These are phyloP conservation scores for Alopecurus myosuroides DNA, from an alignment of 176 grass and related monocot genomes.

Conservation along the genomic window DNA sequence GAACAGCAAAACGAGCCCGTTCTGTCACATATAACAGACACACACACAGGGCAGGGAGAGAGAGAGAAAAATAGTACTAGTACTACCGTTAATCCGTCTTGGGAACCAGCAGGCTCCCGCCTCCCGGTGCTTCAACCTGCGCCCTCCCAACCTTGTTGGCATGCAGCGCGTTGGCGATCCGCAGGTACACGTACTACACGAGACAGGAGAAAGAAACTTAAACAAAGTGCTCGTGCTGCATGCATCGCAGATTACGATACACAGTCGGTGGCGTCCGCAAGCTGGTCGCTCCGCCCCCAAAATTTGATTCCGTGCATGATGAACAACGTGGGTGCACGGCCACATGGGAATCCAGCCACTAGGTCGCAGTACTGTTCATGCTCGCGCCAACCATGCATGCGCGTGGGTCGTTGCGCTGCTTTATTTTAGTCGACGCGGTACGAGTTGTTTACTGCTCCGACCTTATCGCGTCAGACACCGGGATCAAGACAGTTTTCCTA, in stretches of 20 bases:
- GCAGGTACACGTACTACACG: not conserved
- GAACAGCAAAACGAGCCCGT: too few relatives aligned
- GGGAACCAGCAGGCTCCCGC: too few relatives aligned
- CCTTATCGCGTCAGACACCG: not conserved
- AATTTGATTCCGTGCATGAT: not conserved
- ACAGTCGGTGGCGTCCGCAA: not conserved
- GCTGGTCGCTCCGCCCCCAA: not conserved
- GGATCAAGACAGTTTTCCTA: too few relatives aligned
- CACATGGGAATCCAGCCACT: not conserved
- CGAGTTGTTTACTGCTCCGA: conserved; percentile 2
- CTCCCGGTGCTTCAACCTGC: not conserved
- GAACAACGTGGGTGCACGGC: not conserved
- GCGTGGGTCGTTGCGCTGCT: not conserved
- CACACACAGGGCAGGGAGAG: too few relatives aligned
- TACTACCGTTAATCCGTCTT: too few relatives aligned
- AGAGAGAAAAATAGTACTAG: too few relatives aligned
- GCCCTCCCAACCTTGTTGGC: not conserved
- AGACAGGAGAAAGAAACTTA: not conserved
- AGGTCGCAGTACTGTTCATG: not conserved
- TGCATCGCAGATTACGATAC: not conserved
- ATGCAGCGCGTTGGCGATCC: not conserved
- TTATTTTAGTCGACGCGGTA: not conserved
- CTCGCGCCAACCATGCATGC: not conserved
- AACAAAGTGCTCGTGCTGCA: not conserved
- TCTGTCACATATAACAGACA: too few relatives aligned